A percentile compares a stretch with the other conserved stretches of the same genome.
These are phyloP conservation scores for Cladosporium sp. DNA, from an alignment of 2,329 filamentous ascomycete species.

Conservation along the genomic window DNA sequence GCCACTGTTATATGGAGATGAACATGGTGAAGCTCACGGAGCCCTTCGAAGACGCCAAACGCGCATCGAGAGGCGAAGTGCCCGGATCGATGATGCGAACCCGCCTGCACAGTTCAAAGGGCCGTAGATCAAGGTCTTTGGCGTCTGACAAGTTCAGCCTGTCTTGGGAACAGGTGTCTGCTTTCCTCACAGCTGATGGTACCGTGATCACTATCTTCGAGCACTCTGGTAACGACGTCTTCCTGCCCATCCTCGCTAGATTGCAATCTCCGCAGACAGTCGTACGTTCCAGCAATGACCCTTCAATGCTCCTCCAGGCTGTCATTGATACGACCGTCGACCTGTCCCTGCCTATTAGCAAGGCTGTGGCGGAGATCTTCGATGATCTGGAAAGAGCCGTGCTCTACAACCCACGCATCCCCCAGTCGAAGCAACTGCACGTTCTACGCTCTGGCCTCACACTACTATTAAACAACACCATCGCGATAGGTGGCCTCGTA, in stretches of 20 bases:
- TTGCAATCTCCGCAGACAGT: constrained; percentile 76
- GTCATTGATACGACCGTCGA: constrained; percentile 91
- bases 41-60: constrained; percentile 3
- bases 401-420: constrained; percentile 73
- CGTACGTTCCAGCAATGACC: constrained; percentile 79
- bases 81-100: neutral
- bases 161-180: constrained; percentile 83
- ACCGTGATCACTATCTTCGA: constrained; percentile 93
- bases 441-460: constrained; percentile 78
- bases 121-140: constrained; percentile 17
- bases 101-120: constrained; percentile 1
- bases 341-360: constrained; percentile 78
- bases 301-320: constrained; percentile 82
- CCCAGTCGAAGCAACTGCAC: constrained; percentile 68
- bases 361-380: constrained; percentile 83
- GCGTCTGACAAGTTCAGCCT: constrained; percentile 41
- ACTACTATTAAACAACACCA: constrained; percentile 77
- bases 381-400: constrained; percentile 85
- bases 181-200: constrained; percentile 84
- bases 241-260: constrained; percentile 65
- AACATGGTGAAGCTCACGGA: constrained; percentile 50
- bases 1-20: constrained; percentile 45
- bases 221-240: constrained; percentile 70
- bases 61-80: neutral
- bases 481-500: constrained; percentile 77